Conservation (phyloP, 345 rosid species). For the Excoecaria cochinchinensis region DNA sequence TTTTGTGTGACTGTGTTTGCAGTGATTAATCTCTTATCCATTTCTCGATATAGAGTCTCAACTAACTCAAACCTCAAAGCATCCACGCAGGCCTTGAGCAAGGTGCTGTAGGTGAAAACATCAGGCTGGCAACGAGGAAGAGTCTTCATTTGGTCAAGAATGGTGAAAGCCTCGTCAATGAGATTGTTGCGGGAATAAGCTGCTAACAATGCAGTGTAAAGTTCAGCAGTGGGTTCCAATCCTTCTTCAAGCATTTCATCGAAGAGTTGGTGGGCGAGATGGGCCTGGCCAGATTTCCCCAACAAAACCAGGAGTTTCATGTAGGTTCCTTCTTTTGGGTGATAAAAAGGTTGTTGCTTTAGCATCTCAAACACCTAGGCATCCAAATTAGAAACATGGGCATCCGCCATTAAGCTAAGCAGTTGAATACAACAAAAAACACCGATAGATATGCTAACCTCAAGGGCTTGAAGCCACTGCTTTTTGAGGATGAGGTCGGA, state of each 20-base stretch:
- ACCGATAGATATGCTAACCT: conserved; percentile 34
- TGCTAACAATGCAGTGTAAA: conserved; percentile 73
- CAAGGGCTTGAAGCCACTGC: conserved; percentile 77
- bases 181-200: conserved; percentile 72
- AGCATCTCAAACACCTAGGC: conserved; percentile 47
- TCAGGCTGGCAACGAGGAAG: conserved; percentile 81
- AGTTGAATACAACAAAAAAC: too few relatives aligned
- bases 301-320: conserved; percentile 75
- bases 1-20: conserved; percentile 88
- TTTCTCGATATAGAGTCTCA: conserved; percentile 53
- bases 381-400: neutral
- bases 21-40: conserved; percentile 64
- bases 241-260: conserved; percentile 80
- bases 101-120: conserved; percentile 71
- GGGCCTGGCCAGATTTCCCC: conserved; percentile 71
- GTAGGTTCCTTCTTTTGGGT: conserved; percentile 78
- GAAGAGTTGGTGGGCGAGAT: conserved; percentile 63
- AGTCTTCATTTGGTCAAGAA: conserved; percentile 59
- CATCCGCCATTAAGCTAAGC: neutral
- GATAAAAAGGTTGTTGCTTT: conserved; percentile 64
- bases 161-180: conserved; percentile 58
- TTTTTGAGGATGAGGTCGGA: conserved; percentile 72
- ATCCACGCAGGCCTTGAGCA: conserved; percentile 72
- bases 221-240: conserved; percentile 63
- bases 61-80: conserved; percentile 59